Base-by-base conservation (phyloP, 2,329 filamentous ascomycete genomes). In the Fusarium sororula region DNA sequence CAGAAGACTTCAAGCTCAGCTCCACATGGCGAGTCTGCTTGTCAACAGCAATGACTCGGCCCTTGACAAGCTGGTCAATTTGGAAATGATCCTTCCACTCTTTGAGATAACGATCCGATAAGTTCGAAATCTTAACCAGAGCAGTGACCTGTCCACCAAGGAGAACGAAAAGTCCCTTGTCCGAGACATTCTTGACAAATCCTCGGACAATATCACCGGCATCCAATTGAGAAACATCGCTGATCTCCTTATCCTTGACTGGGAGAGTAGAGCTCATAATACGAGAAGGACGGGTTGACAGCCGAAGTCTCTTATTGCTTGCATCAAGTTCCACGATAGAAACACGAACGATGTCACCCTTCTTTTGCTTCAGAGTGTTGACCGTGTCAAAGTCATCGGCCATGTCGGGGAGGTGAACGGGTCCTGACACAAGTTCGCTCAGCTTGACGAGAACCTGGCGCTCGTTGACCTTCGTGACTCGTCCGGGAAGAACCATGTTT, bases 51-150 rank as follows among this genome's bases (percentile, higher is more conserved):
- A 93, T 90, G 68, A 99, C 87, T 73, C 96, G 94, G 58, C 95
- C 96, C 82, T 93, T 94, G 61, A 99, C 94, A 11, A 99, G 87
- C 82, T 98, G 95, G 78, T 97, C 94, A 54, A 96, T 85, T 78
- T 96, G 91, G 84, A 96, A 98, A 50, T 92, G 87, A 41, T 93
- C 90, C 84, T 98, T 97, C 96, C 96, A 99, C 70, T 98, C 94
- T 83, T 98, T 98, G 78, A 99, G 85, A 81, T 92, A 99, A 13
- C 90, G 89, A 81, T 99, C 96, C 0, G 95, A 98, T 20, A 99
- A 87, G 81, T 98, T 95, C 15, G 93, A 90, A 60, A 98, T 92
- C 75, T 94, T 92, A 54, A 98, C 93, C 78, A 95, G 92, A 2
- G 92, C 95, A 56, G 93, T 93, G 24, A 98, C 88, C 72, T 92